Conservation (phyloP, 768 basidiomycete genomes). For the Chalciporus pseudorubinellus region DNA sequence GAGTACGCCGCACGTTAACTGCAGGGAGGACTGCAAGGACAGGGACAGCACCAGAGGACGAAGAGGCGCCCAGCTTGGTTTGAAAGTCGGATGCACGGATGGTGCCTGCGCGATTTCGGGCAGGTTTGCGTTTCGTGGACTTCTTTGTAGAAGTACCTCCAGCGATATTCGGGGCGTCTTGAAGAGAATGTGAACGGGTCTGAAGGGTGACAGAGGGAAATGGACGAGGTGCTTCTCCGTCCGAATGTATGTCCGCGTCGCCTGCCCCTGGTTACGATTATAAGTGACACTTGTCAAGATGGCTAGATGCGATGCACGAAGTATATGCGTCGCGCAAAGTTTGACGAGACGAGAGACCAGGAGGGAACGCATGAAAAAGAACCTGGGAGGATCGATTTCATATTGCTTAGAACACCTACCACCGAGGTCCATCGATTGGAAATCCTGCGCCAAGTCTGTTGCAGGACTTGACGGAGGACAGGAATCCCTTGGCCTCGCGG, state of each 20-base stretch:
- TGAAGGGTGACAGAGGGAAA: not conserved
- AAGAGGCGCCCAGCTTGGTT: constrained; percentile 8
- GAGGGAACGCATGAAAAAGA: not conserved
- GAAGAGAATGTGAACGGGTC: constrained; percentile 24
- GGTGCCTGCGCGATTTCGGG: constrained; percentile 47
- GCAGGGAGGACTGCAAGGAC: not conserved
- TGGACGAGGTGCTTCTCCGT: constrained; percentile 3
- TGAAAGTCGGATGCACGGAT: constrained; percentile 49
- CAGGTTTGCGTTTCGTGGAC: not conserved
- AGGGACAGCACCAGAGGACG: constrained; percentile 4
- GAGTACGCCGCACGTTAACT: constrained; percentile 38
- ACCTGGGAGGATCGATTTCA: not conserved
- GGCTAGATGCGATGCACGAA: not conserved
- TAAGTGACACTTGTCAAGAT: no score
- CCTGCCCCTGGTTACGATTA: constrained; percentile 11
- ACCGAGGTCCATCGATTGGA: constrained; percentile 24
- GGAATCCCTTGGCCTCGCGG: not conserved
- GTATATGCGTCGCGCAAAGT: not conserved
- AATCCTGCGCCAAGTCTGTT: constrained; percentile 16
- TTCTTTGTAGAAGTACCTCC: constrained; percentile 15
- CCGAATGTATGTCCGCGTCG: constrained; percentile 9
- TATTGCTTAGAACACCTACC: constrained; percentile 22
- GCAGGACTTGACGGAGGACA: constrained; percentile 19
- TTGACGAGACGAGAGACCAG: not conserved
- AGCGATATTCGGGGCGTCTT: constrained; percentile 4